Evolutionary conservation across 495 filamentous ascomycete genomes (phyloP).

Genomic region (Trichocladium uniseriatum): DNA sequence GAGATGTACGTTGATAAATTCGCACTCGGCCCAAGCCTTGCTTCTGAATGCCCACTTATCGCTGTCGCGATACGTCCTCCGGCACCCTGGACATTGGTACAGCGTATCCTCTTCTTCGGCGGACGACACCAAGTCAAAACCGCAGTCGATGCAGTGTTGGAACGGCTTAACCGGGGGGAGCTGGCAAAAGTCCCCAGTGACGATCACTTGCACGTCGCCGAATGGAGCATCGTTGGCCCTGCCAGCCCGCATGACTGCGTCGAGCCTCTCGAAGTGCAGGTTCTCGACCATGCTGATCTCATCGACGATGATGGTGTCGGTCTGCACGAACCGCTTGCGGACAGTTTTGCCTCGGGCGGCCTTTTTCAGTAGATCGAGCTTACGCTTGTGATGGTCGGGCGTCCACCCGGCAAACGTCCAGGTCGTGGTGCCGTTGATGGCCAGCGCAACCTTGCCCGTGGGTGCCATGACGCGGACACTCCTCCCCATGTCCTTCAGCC

Average conservation of each 20-base stretch:
- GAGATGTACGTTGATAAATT: constrained; percentile 34
- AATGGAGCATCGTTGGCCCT: constrained; percentile 52
- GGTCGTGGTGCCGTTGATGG: constrained; percentile 44
- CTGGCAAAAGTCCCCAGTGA: constrained; percentile 96
- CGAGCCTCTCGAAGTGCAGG: constrained; percentile 45
- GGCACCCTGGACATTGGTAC: constrained; percentile 39
- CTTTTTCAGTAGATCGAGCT: constrained; percentile 7
- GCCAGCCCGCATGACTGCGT: constrained; percentile 38
- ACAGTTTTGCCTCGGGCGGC: not conserved
- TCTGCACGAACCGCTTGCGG: constrained; percentile 24
- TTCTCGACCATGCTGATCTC: constrained; percentile 48
- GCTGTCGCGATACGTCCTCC: constrained; percentile 25
- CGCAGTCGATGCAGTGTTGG: constrained; percentile 68
- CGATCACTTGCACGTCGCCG: constrained; percentile 84
- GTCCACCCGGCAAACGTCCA: constrained; percentile 49
- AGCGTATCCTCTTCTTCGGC: constrained; percentile 46
- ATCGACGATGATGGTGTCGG: constrained; percentile 39
- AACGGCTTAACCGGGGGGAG: constrained; percentile 80
- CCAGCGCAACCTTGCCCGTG: constrained; percentile 46
- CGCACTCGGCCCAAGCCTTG: constrained; percentile 28
- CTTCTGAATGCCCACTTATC: constrained; percentile 35
- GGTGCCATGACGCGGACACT: constrained; percentile 46
- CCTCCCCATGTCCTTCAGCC: constrained; percentile 25
- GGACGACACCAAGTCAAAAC: constrained; percentile 61
- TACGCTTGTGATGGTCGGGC: constrained; percentile 24